These are phyloP conservation scores for Neopestalotiopsis sp. DNA, from an alignment of 2,329 filamentous ascomycete genomes.

Conservation along the genomic window DNA sequence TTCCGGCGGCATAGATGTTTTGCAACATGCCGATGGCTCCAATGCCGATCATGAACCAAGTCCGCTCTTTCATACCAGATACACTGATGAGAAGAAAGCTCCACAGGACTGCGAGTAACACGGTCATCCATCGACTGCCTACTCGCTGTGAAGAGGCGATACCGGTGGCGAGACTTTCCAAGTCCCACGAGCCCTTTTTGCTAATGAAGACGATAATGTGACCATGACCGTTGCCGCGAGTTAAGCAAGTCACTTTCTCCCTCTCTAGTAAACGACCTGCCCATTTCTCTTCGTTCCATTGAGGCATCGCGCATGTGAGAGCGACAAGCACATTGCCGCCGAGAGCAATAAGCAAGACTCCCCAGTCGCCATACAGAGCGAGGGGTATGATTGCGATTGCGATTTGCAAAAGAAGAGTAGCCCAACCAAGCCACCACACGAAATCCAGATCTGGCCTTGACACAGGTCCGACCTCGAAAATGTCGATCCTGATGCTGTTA, in stretches of 20 bases:
- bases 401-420: slow-evolving; percentile 10
- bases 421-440: slow-evolving; percentile 20
- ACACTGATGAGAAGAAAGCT: slow-evolving; percentile 20
- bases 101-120: slow-evolving; percentile 20
- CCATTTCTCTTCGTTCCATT: slow-evolving; percentile 24
- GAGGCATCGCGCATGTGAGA: slow-evolving; percentile 15
- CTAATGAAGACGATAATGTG: slow-evolving; percentile 22
- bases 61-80: slow-evolving; percentile 18
- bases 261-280: slow-evolving; percentile 12
- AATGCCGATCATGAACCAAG: slow-evolving; percentile 22
- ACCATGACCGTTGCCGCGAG: slow-evolving; percentile 22
- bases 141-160: not conserved
- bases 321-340: slow-evolving; percentile 18
- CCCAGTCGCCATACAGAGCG: slow-evolving; percentile 17
- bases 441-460: not conserved
- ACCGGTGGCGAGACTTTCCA: slow-evolving; percentile 20
- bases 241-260: slow-evolving; percentile 23
- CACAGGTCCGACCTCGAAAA: slow-evolving; percentile 15
- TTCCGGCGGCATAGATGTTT: slow-evolving; percentile 22
- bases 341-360: slow-evolving; percentile 13
- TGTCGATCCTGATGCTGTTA: slow-evolving; percentile 19
- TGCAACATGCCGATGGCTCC: slow-evolving; percentile 24
- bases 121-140: slow-evolving; percentile 20
- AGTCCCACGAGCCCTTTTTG: slow-evolving; percentile 18
- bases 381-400: slow-evolving; percentile 14